A percentile compares a stretch with the other conserved stretches of the same genome.
phyloP scores from a whole-genome alignment of 495 filamentous ascomycete species.

The Penicillium diatomitis region DNA sequence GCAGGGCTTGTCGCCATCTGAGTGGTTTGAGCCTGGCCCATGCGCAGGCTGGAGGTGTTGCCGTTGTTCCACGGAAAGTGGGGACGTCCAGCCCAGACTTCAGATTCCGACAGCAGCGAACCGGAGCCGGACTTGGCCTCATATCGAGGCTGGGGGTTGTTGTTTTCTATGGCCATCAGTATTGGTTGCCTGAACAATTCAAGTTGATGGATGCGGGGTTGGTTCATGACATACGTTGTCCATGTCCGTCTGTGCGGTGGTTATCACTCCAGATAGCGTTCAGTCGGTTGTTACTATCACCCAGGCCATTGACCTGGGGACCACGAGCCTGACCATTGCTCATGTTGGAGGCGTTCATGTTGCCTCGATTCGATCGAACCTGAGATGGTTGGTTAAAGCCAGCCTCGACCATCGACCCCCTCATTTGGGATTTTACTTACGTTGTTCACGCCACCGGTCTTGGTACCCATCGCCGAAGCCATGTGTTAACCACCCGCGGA shows the following conservation, averaged over 20 bases:
- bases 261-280: conserved; percentile 55
- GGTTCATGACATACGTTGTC: conserved; percentile 21
- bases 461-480: conserved; percentile 34
- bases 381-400: background rate
- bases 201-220: too few relatives aligned
- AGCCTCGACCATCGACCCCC: background rate
- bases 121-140: conserved; percentile 55
- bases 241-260: conserved; percentile 42
- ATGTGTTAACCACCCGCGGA: conserved; percentile 5
- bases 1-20: conserved; percentile 1
- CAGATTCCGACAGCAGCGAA: conserved; percentile 54
- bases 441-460: conserved; percentile 31
- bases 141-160: conserved; percentile 15
- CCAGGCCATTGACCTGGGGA: conserved; percentile 36
- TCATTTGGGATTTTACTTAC: conserved; percentile 12
- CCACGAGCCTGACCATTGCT: conserved; percentile 30
- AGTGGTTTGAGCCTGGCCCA: conserved; percentile 20
- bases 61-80: conserved; percentile 47
- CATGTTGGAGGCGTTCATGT: conserved; percentile 33
- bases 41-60: conserved; percentile 39
- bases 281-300: conserved; percentile 42
- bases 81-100: conserved; percentile 41
- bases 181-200: too few relatives aligned
- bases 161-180: too few relatives aligned
- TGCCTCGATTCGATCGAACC: conserved; percentile 32